phyloP scores from a whole-genome alignment of 2,329 filamentous ascomycete genomes.

The Fusarium staphyleae region DNA sequence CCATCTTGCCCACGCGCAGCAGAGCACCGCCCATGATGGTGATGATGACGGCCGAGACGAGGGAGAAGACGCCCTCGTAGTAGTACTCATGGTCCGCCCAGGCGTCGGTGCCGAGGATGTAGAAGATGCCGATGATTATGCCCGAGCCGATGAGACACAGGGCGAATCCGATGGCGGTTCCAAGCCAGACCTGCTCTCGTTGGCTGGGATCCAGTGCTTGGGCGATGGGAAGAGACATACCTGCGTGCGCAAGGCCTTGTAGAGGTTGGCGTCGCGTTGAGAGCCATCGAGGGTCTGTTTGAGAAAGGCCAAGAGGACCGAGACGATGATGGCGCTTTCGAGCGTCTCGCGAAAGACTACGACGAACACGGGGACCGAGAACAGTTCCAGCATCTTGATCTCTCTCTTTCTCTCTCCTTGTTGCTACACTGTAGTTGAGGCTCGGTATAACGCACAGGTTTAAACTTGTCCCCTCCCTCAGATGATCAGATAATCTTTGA shows the following conservation, averaged over 20 bases:
- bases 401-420: not conserved
- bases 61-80: slow-evolving; percentile 81
- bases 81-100: slow-evolving; percentile 76
- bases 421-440: too few relatives aligned
- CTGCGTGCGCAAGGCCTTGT: slow-evolving; percentile 73
- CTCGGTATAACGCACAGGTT: too few relatives aligned
- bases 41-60: slow-evolving; percentile 83
- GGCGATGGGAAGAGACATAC: slow-evolving; percentile 47
- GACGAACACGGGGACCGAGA: slow-evolving; percentile 85
- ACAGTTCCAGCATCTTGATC: slow-evolving; percentile 67
- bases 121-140: slow-evolving; percentile 76
- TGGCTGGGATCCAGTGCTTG: not conserved
- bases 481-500: slow-evolving; percentile 29
- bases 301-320: slow-evolving; percentile 82
- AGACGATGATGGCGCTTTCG: slow-evolving; percentile 85
- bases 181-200: slow-evolving; percentile 63
- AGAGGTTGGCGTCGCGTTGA: slow-evolving; percentile 64
- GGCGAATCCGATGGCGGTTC: slow-evolving; percentile 44
- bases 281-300: slow-evolving; percentile 78
- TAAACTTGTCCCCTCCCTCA: not conserved
- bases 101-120: slow-evolving; percentile 69
- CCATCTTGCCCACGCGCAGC: slow-evolving; percentile 81
- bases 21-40: slow-evolving; percentile 81
- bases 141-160: slow-evolving; percentile 71
- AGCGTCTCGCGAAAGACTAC: slow-evolving; percentile 88